Evolutionary conservation across 23 red algal species (phyloP).

Genomic region (Gracilaria gracilis): DNA sequence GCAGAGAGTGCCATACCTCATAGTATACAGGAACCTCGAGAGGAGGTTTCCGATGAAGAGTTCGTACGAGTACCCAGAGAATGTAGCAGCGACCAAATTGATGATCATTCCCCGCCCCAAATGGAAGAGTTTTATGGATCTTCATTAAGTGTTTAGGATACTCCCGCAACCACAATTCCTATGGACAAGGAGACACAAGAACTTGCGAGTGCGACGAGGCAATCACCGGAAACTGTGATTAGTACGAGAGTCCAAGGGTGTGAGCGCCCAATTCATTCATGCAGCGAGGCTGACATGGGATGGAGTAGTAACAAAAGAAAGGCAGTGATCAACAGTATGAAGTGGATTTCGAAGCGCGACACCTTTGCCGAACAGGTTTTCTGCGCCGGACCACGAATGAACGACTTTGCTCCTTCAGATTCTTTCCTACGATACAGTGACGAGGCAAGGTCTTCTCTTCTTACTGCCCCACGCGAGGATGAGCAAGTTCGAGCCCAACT

Average conservation of each 20-base stretch:
- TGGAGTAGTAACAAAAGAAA: conserved; percentile 10
- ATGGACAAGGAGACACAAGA: too few species aligned
- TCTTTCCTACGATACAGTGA: conserved; percentile 26
- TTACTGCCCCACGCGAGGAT: background rate
- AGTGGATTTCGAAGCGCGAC: background rate
- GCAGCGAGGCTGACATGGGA: background rate
- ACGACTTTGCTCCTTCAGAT: conserved; percentile 32
- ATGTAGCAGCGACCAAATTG: background rate
- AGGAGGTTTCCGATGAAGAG: background rate
- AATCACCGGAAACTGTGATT: background rate
- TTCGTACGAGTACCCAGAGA: background rate
- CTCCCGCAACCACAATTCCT: too few species aligned
- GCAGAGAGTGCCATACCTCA: background rate
- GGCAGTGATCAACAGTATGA: background rate
- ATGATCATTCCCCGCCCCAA: too few species aligned
- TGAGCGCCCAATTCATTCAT: background rate
- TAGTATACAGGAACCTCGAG: background rate
- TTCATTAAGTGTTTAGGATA: too few species aligned
- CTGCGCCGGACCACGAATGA: conserved; percentile 14
- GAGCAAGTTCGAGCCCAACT: background rate
- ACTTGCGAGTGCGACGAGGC: too few species aligned
- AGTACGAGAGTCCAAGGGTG: background rate
- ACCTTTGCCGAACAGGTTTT: conserved; percentile 16
- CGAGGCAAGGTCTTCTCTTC: background rate
- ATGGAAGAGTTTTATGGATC: too few species aligned